phyloP scores from a whole-genome alignment of 768 basidiomycete species.

The Daedaleopsis sinensis region DNA sequence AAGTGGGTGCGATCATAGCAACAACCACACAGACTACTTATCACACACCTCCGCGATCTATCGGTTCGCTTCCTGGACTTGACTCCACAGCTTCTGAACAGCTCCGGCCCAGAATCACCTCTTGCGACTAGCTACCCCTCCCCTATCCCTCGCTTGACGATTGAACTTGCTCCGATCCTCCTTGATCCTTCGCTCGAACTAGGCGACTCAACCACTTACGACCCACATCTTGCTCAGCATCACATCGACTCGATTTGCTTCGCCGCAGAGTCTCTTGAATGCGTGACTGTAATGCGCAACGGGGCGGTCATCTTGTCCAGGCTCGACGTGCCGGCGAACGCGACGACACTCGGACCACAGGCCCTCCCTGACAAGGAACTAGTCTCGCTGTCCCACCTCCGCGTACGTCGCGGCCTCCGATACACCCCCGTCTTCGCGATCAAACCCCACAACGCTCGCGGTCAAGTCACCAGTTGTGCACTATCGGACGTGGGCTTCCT shows the following conservation, averaged over 20 bases:
- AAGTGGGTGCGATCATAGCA: conserved; percentile 38
- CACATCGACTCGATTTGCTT: conserved; percentile 50
- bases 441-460: conserved; percentile 40
- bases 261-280: conserved; percentile 60
- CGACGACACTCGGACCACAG: conserved; percentile 26
- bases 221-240: conserved; percentile 19
- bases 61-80: conserved; percentile 75
- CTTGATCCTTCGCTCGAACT: conserved; percentile 43
- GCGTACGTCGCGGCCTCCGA: conserved; percentile 40
- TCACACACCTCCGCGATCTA: conserved; percentile 65
- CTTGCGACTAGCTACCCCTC: conserved; percentile 66
- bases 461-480: conserved; percentile 56
- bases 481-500: conserved; percentile 81
- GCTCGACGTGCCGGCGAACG: conserved; percentile 25
- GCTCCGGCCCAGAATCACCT: conserved; percentile 44
- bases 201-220: conserved; percentile 23
- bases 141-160: conserved; percentile 60
- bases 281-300: conserved; percentile 51
- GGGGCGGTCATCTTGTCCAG: conserved; percentile 62
- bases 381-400: conserved; percentile 53
- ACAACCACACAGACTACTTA: conserved; percentile 64
- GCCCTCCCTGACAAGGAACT: conserved; percentile 50
- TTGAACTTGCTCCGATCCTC: conserved; percentile 58
- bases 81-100: conserved; percentile 66
- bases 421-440: conserved; percentile 69